Evolutionary conservation across 2,329 filamentous ascomycete genomes (phyloP).

Genomic region (Claviceps sp.): DNA sequence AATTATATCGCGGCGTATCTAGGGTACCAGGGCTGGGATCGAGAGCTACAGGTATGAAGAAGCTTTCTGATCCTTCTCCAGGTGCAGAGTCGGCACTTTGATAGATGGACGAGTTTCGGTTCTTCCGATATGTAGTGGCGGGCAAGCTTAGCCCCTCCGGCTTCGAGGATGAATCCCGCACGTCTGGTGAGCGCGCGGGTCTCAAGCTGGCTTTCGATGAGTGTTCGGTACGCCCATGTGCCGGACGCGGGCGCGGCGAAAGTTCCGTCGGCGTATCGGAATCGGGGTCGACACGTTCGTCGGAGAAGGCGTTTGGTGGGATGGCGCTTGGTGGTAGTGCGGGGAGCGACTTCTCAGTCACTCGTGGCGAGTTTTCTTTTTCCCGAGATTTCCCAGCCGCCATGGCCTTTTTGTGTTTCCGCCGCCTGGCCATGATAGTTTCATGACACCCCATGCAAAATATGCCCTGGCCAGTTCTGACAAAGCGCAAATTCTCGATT

Average conservation of each 20-base stretch:
- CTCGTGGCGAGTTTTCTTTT: slow-evolving; percentile 51
- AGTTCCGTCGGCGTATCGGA: slow-evolving; percentile 57
- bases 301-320: slow-evolving; percentile 47
- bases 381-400: slow-evolving; percentile 45
- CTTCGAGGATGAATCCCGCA: slow-evolving; percentile 24
- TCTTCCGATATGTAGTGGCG: slow-evolving; percentile 63
- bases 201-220: slow-evolving; percentile 42
- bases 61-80: slow-evolving; percentile 50
- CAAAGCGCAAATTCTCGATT: slow-evolving; percentile 96
- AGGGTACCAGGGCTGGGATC: slow-evolving; percentile 52
- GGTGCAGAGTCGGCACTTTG: slow-evolving; percentile 30
- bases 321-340: slow-evolving; percentile 71
- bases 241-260: slow-evolving; percentile 46
- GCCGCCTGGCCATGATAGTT: slow-evolving; percentile 80
- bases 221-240: slow-evolving; percentile 38
- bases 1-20: slow-evolving; percentile 39
- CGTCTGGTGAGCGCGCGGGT: slow-evolving; percentile 41
- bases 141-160: slow-evolving; percentile 56
- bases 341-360: slow-evolving; percentile 83
- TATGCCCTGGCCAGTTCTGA: slow-evolving; percentile 92
- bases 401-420: slow-evolving; percentile 69
- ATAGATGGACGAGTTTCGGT: slow-evolving; percentile 58
- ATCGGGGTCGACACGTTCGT: slow-evolving; percentile 44
- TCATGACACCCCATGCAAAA: slow-evolving; percentile 99
- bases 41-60: slow-evolving; percentile 63